Evolutionary conservation across 202 grass and related monocot genomes (phyloP).

Genomic region (Carex arenaria): DNA sequence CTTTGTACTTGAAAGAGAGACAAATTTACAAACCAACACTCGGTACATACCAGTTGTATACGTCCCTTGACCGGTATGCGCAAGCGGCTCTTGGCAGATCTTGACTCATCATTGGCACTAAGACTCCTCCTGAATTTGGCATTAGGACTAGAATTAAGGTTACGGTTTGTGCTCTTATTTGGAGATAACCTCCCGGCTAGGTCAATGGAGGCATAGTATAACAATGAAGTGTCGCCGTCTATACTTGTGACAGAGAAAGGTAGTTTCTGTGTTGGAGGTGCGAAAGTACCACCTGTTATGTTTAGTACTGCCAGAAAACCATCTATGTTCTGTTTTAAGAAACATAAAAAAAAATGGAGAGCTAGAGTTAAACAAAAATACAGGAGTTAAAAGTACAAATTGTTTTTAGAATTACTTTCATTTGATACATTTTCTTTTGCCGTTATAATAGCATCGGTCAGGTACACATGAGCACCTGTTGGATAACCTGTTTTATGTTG

Average conservation of each 20-base stretch:
- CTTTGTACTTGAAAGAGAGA: slow-evolving; percentile 14
- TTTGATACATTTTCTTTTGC: neutral
- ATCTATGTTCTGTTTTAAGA: slow-evolving; percentile 61
- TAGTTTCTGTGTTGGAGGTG: slow-evolving; percentile 76
- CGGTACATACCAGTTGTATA: slow-evolving; percentile 68
- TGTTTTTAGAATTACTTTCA: neutral
- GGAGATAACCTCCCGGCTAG: slow-evolving; percentile 51
- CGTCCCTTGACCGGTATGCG: slow-evolving; percentile 86
- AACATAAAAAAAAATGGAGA: neutral
- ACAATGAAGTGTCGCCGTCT: slow-evolving; percentile 72
- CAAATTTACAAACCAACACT: neutral
- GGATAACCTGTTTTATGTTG: neutral
- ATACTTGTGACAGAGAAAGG: slow-evolving; percentile 86
- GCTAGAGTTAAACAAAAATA: neutral
- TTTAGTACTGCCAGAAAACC: slow-evolving; percentile 88
- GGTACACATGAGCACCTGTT: neutral
- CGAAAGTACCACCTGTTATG: slow-evolving; percentile 83
- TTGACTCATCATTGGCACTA: slow-evolving; percentile 51
- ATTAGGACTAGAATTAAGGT: slow-evolving; percentile 53
- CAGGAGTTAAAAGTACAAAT: neutral
- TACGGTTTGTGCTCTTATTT: slow-evolving; percentile 49
- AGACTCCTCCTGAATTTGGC: slow-evolving; percentile 26
- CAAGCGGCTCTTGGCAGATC: slow-evolving; percentile 62
- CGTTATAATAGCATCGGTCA: neutral
- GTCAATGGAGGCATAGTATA: slow-evolving; percentile 89